phyloP scores from a whole-genome alignment of 805 yeast species.

The Barnettozyma wickerhamii region DNA sequence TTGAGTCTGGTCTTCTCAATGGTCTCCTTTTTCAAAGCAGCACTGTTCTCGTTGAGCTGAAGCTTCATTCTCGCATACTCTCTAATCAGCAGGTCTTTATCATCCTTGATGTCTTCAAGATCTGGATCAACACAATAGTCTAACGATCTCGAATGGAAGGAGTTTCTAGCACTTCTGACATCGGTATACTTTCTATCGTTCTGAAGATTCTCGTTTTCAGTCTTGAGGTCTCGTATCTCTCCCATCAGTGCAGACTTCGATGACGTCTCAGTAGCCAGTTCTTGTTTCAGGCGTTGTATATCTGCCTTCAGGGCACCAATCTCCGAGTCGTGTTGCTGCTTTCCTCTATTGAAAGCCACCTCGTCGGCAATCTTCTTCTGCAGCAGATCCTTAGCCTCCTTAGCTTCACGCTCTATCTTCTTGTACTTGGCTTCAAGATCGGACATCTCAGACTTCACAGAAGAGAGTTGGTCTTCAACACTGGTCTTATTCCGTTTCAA shows the following conservation, averaged over 20 bases:
- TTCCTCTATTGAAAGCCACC: constrained; percentile 40
- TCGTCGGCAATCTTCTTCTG: constrained; percentile 41
- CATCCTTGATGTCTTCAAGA: constrained; percentile 22
- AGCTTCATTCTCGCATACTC: constrained; percentile 47
- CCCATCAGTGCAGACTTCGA: constrained; percentile 27
- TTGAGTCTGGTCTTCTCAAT: constrained; percentile 40
- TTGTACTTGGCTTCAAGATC: constrained; percentile 25
- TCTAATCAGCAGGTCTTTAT: constrained; percentile 24
- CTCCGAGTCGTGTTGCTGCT: constrained; percentile 38
- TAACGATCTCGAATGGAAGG: constrained; percentile 22
- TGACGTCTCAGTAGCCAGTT: constrained; percentile 28
- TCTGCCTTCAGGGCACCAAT: constrained; percentile 34
- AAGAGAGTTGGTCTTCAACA: constrained; percentile 25
- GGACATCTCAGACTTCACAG: constrained; percentile 24
- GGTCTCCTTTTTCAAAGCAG: constrained; percentile 42
- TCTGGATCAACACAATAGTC: constrained; percentile 18
- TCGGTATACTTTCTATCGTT: constrained; percentile 21
- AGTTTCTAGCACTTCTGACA: constrained; percentile 22
- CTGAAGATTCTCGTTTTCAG: constrained; percentile 30
- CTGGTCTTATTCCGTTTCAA: constrained; percentile 26
- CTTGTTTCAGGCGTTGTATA: constrained; percentile 11
- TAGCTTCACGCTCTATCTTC: constrained; percentile 43
- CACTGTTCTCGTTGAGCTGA: constrained; percentile 49
- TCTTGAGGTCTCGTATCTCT: constrained; percentile 23
- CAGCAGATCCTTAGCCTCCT: constrained; percentile 36